Evolutionary conservation across 2,329 filamentous ascomycete genomes (phyloP).

Genomic region (Leptographium lundbergii): DNA sequence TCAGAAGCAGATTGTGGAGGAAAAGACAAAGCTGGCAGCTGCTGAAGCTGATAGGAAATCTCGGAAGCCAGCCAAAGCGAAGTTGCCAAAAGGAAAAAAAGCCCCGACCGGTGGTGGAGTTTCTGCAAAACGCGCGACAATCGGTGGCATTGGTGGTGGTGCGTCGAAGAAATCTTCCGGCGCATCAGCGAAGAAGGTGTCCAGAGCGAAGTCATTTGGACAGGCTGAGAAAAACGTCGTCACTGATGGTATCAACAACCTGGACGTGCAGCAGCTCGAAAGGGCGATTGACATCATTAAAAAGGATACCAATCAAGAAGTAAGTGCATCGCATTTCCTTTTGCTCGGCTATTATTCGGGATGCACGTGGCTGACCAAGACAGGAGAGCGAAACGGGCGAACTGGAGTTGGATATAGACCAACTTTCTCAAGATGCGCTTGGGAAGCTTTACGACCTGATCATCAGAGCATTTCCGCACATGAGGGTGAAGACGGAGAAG

Average conservation of each 20-base stretch:
- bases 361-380: slow-evolving; percentile 6
- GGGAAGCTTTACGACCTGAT: slow-evolving; percentile 36
- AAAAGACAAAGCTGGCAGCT: slow-evolving; percentile 49
- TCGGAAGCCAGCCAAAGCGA: slow-evolving; percentile 37
- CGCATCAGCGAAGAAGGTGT: slow-evolving; percentile 28
- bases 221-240: slow-evolving; percentile 84
- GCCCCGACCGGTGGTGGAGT: slow-evolving; percentile 9
- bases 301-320: slow-evolving; percentile 66
- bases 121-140: slow-evolving; percentile 12
- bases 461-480: slow-evolving; percentile 24
- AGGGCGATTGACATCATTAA: slow-evolving; percentile 84
- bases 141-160: slow-evolving; percentile 2
- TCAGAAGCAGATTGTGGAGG: slow-evolving; percentile 59
- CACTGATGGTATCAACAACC: slow-evolving; percentile 68
- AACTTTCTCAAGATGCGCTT: slow-evolving; percentile 41
- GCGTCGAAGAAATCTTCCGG: slow-evolving; percentile 21
- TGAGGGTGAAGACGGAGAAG: slow-evolving; percentile 22
- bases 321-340: slow-evolving; percentile 26
- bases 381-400: slow-evolving; percentile 48
- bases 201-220: slow-evolving; percentile 50
- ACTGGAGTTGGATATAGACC: slow-evolving; percentile 47
- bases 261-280: slow-evolving; percentile 66
- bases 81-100: slow-evolving; percentile 43
- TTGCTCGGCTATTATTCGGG: background rate
- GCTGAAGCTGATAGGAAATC: slow-evolving; percentile 45